Evolutionary conservation across 2,329 filamentous ascomycete genomes (phyloP), one percentile per base, ranked within the genome.

Genomic region (Sphaerulina vaccinii): DNA sequence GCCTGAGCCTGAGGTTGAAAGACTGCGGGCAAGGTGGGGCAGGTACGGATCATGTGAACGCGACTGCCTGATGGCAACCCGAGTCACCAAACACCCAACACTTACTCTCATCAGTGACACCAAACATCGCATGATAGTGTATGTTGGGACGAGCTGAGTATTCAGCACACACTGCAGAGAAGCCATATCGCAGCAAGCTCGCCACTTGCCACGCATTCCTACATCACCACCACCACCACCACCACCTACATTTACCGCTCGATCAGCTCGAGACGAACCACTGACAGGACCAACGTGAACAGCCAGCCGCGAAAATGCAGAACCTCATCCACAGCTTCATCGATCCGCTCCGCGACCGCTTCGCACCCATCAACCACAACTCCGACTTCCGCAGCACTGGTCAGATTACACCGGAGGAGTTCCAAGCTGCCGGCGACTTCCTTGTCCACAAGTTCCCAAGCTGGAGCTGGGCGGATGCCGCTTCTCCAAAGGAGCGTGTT

Each of bases 401-500:
- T 60, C 88, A 97, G 75, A 93, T 99, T 73, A 97, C 92, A 0
- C 92, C 92, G 15, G 92, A 96, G 68, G 93, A 99, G 79, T 99
- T 99, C 72, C 80, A 96, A 44, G 86, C 88, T 3, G 93, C 93
- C 3, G 93, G 93, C 64, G 93, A 99, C 76, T 99, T 97, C 71
- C 84, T 99, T 32, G 91, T 96, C 67, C 96, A 95, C 84, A 97
- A 96, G 77, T 99, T 99, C 74, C 93, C 92, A 7, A 95, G 92
- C 52, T 99, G 93, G 93, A 87, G 89, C 43, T 99, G 93, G 93
- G 85, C 87, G 60, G 89, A 93, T 65, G 91, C 92, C 61, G 88
- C 92, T 49, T 83, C 85, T n/a, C 82, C 85, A 1, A 80, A 82
- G 56, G 88, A 90, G 70, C 86, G 90, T 58, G 88, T 88, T 49